Conservation (phyloP, 108 stramenopile genomes). For the Pseudonitzschia delicatissima region DNA sequence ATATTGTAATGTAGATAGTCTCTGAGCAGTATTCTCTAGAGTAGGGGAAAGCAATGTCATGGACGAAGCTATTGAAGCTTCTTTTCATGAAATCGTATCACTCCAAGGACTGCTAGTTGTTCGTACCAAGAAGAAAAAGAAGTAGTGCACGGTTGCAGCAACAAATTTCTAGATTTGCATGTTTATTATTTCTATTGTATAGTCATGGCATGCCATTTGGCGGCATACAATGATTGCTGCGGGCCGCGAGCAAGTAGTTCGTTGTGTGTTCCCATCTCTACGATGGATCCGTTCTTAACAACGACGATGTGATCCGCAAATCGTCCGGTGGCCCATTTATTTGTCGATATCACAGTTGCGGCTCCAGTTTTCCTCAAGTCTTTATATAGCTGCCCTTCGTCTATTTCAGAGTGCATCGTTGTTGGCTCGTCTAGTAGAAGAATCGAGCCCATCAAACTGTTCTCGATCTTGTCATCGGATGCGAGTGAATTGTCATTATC, state of each 20-base stretch:
- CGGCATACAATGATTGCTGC: slow-evolving; percentile 78
- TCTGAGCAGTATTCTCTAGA: no score
- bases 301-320: slow-evolving; percentile 81
- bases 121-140: no score
- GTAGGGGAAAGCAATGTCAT: no score
- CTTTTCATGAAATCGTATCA: no score
- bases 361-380: slow-evolving; percentile 73
- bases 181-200: slow-evolving; percentile 9
- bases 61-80: no score
- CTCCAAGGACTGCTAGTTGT: no score
- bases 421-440: slow-evolving; percentile 81
- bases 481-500: slow-evolving; percentile 66
- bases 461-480: slow-evolving; percentile 53
- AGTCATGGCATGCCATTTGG: slow-evolving; percentile 83
- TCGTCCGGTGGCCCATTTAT: slow-evolving; percentile 79
- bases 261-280: slow-evolving; percentile 81
- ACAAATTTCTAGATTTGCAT: neutral
- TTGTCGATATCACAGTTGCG: slow-evolving; percentile 71
- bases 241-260: slow-evolving; percentile 77
- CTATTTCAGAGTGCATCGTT: slow-evolving; percentile 62
- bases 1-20: no score
- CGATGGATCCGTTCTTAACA: slow-evolving; percentile 68
- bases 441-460: slow-evolving; percentile 74
- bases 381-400: slow-evolving; percentile 63
- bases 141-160: no score